Percentiles rank a stretch among this genome's conserved stretches.
phyloP scores from a whole-genome alignment of 768 basidiomycete genomes.

The Plicaturopsis crispa region DNA sequence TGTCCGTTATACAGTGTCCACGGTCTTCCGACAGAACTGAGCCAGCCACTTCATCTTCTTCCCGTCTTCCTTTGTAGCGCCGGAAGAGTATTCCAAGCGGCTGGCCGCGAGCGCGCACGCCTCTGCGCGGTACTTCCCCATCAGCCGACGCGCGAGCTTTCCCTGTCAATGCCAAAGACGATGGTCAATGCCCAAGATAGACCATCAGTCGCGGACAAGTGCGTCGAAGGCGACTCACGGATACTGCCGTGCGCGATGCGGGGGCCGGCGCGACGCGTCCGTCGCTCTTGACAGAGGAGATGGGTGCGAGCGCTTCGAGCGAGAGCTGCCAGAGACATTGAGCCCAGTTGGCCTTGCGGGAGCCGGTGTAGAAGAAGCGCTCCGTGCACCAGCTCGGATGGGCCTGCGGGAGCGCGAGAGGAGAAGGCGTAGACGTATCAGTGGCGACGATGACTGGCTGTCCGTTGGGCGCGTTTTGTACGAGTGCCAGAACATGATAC shows the following conservation, averaged over 20 bases:
- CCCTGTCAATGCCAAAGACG: slow-evolving; percentile 19
- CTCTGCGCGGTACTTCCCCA: slow-evolving; percentile 41
- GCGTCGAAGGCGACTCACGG: slow-evolving; percentile 3
- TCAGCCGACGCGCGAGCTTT: slow-evolving; percentile 35
- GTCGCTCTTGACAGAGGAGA: slow-evolving; percentile 14
- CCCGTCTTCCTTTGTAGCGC: slow-evolving; percentile 27
- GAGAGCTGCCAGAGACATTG: slow-evolving; percentile 63
- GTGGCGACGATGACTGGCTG: slow-evolving; percentile 16
- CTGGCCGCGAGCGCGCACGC: slow-evolving; percentile 42
- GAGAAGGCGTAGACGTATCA: slow-evolving; percentile 28
- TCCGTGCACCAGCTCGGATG: slow-evolving; percentile 57
- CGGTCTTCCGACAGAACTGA: slow-evolving; percentile 46
- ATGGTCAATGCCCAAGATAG: slow-evolving; percentile 2
- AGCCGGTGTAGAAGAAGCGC: slow-evolving; percentile 36
- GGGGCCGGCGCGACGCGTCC: slow-evolving; percentile 10
- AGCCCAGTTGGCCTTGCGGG: slow-evolving; percentile 48
- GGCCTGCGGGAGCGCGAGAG: slow-evolving; percentile 38
- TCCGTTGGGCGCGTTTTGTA: neutral
- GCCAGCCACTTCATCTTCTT: slow-evolving; percentile 47
- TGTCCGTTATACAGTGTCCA: too few species aligned
- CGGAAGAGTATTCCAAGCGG: slow-evolving; percentile 20
- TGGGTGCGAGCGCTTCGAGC: slow-evolving; percentile 43
- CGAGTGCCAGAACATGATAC: slow-evolving; percentile 9
- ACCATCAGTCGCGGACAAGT: too few species aligned
- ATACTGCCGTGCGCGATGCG: slow-evolving; percentile 5